Conservation (phyloP, 345 rosid species). For the Populus simonii region DNA sequence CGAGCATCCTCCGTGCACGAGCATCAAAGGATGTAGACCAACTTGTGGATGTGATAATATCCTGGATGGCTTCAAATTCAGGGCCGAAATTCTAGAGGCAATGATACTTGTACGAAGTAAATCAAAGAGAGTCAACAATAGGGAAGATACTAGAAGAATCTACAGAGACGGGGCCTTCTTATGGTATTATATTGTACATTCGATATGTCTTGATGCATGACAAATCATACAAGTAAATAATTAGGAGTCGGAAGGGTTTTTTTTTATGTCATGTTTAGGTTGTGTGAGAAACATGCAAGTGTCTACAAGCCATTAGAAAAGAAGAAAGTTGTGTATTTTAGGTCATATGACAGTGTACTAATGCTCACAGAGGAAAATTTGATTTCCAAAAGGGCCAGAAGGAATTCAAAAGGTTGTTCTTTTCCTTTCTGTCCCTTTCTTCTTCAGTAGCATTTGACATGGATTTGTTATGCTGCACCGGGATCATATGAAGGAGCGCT, state of each 20-base stretch:
- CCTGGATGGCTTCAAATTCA: slow-evolving; percentile 80
- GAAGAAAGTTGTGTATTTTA: not conserved
- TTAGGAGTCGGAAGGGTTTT: not conserved
- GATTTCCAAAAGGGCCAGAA: not conserved
- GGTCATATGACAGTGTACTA: not conserved
- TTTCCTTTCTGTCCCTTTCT: not conserved
- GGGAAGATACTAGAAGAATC: not conserved
- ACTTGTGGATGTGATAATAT: slow-evolving; percentile 69
- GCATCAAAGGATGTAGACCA: slow-evolving; percentile 58
- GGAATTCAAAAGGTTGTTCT: not conserved
- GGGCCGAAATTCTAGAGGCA: slow-evolving; percentile 59
- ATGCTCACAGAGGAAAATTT: not conserved
- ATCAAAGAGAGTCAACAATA: not conserved
- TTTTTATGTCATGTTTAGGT: not conserved
- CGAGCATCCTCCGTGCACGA: slow-evolving; percentile 59
- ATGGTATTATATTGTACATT: slow-evolving; percentile 5
- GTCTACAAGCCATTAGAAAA: not conserved
- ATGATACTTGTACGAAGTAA: slow-evolving; percentile 14
- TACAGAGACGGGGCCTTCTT: not conserved
- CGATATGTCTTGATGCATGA: not conserved
- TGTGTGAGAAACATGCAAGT: not conserved
- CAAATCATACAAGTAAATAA: not conserved
- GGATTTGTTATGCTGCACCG: not conserved
- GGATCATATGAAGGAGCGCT: not conserved
- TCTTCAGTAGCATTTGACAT: not conserved